Evolutionary conservation across 305 asterid genomes (phyloP).

Genomic region (Fraxinus albicans): DNA sequence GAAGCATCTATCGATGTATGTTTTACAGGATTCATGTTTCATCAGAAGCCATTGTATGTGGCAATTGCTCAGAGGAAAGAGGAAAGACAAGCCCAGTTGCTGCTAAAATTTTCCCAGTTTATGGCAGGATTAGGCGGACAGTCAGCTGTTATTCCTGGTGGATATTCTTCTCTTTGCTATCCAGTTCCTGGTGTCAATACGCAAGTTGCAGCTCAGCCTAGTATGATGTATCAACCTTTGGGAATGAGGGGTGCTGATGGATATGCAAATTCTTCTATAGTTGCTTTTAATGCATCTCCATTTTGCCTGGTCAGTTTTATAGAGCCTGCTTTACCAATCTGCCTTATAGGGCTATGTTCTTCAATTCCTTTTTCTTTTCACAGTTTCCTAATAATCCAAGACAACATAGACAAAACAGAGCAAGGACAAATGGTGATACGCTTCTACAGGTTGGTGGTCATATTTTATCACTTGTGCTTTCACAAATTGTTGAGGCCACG

Average conservation of each 20-base stretch:
- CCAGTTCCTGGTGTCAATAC: constrained; percentile 50
- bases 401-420: constrained; percentile 56
- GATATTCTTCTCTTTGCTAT: constrained; percentile 65
- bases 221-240: constrained; percentile 55
- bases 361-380: not conserved
- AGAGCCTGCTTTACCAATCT: constrained; percentile 1
- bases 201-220: constrained; percentile 52
- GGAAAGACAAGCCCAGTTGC: constrained; percentile 74
- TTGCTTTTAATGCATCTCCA: constrained; percentile 48
- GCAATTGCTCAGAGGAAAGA: constrained; percentile 90
- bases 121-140: constrained; percentile 56
- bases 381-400: constrained; percentile 60
- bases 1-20: constrained; percentile 11
- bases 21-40: constrained; percentile 63
- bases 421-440: constrained; percentile 49
- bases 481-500: not conserved
- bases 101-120: constrained; percentile 50
- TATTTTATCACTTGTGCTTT: constrained; percentile 9
- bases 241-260: constrained; percentile 60
- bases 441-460: constrained; percentile 43
- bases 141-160: constrained; percentile 54
- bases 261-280: constrained; percentile 45
- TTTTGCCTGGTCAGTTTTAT: constrained; percentile 54
- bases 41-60: constrained; percentile 70
- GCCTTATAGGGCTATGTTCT: not conserved